Percentiles rank a stretch among this genome's conserved stretches.
These are phyloP conservation scores for Gremmenia infestans DNA, from an alignment of 2,329 filamentous ascomycete species.

Conservation along the genomic window DNA sequence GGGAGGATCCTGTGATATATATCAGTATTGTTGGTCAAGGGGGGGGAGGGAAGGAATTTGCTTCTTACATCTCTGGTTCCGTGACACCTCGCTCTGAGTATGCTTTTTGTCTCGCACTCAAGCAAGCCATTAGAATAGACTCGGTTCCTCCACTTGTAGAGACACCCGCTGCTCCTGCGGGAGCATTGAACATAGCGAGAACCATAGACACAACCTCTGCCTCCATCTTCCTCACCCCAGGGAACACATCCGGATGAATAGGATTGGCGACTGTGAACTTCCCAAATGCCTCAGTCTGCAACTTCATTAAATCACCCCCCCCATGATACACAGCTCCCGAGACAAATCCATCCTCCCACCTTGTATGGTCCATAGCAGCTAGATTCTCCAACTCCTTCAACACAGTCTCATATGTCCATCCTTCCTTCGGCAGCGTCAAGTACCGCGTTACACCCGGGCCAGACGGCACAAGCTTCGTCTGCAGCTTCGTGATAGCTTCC, in stretches of 20 bases:
- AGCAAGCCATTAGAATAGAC: slow-evolving; percentile 92
- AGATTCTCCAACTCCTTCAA: slow-evolving; percentile 74
- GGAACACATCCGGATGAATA: slow-evolving; percentile 97
- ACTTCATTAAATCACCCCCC: slow-evolving; percentile 70
- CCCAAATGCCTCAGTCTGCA: slow-evolving; percentile 90
- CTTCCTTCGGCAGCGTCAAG: slow-evolving; percentile 73
- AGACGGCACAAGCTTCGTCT: slow-evolving; percentile 74
- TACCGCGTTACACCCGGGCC: slow-evolving; percentile 68
- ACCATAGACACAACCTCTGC: slow-evolving; percentile 97
- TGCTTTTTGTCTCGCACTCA: slow-evolving; percentile 86
- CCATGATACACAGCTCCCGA: slow-evolving; percentile 96
- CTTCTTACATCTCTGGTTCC: slow-evolving; percentile 79
- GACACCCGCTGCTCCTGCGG: slow-evolving; percentile 77
- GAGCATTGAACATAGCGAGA: slow-evolving; percentile 81
- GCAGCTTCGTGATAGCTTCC: slow-evolving; percentile 73
- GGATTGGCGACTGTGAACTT: slow-evolving; percentile 95
- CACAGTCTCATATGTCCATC: slow-evolving; percentile 75
- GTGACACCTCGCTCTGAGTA: slow-evolving; percentile 80
- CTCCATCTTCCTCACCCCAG: slow-evolving; percentile 98
- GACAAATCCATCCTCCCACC: slow-evolving; percentile 94
- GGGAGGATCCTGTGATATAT: slow-evolving; percentile 70
- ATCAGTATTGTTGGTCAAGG: slow-evolving; percentile 14
- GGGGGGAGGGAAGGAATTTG: slow-evolving; percentile 2
- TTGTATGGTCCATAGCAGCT: slow-evolving; percentile 83
- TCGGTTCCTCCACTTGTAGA: slow-evolving; percentile 93